A percentile compares a stretch with the other conserved stretches of the same genome.
Conservation (phyloP, 768 basidiomycete genomes). For the Coprinopsis strossmayeri region DNA sequence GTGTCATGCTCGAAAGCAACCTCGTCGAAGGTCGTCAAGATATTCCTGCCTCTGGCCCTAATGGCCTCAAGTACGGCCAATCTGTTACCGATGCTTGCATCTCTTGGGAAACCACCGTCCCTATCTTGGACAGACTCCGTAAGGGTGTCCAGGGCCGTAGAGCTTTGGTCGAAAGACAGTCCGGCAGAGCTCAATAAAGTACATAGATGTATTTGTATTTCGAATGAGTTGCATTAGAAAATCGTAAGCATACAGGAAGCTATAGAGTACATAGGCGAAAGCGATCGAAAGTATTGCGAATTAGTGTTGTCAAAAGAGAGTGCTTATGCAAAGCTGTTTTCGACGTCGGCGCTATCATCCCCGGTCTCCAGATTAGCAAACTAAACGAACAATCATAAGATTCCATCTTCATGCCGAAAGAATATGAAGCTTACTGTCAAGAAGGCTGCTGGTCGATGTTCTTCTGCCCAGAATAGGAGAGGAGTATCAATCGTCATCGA, state of each 20-base stretch:
- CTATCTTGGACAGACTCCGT: slow-evolving; percentile 77
- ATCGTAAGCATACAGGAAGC: not conserved
- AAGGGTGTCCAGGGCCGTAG: slow-evolving; percentile 80
- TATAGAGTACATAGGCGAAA: not conserved
- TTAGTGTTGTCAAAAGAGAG: not conserved
- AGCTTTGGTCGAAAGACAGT: slow-evolving; percentile 31
- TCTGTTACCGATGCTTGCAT: slow-evolving; percentile 89
- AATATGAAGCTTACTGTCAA: slow-evolving; percentile 56
- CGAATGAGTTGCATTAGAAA: not conserved
- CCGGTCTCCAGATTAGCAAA: slow-evolving; percentile 88
- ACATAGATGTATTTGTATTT: not conserved
- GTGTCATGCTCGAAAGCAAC: slow-evolving; percentile 95
- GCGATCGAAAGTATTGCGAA: too few species aligned
- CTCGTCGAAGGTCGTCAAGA: slow-evolving; percentile 84
- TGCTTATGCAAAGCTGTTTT: slow-evolving; percentile 83
- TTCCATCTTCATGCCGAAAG: not conserved
- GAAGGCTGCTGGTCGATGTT: slow-evolving; percentile 92
- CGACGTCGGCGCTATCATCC: slow-evolving; percentile 92
- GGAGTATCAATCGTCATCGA: slow-evolving; percentile 89
- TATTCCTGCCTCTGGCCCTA: slow-evolving; percentile 65
- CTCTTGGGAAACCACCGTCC: slow-evolving; percentile 84
- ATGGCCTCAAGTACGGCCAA: slow-evolving; percentile 73
- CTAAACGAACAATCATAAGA: slow-evolving; percentile 27
- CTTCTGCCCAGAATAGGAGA: slow-evolving; percentile 91
- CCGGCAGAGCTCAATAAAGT: not conserved